phyloP scores from a whole-genome alignment of 2,329 filamentous ascomycete genomes.

The Colletotrichum lentis region DNA sequence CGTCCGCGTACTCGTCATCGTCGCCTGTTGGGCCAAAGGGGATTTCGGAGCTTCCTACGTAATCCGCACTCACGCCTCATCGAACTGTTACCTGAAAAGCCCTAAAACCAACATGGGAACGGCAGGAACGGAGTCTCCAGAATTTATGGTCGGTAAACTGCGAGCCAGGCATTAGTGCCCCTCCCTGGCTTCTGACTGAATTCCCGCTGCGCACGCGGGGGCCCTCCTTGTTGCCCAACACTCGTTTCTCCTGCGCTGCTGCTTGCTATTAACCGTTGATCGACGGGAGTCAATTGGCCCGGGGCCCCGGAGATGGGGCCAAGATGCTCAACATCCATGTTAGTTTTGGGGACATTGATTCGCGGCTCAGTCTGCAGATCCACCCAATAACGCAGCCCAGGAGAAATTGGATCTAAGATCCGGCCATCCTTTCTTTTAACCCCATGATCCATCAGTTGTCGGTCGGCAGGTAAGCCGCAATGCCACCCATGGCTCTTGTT shows the following conservation, averaged over 20 bases:
- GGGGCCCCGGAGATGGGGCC: constrained; percentile 16
- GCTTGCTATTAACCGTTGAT: constrained; percentile 33
- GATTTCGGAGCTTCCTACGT: not conserved
- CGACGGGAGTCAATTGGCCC: constrained; percentile 31
- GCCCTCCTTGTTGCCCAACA: constrained; percentile 7
- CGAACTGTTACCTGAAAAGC: not conserved
- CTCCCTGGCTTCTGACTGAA: too few species aligned
- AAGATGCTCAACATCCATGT: constrained; percentile 13
- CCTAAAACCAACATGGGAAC: not conserved
- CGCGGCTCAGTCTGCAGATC: not conserved
- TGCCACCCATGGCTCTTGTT: constrained; percentile 4
- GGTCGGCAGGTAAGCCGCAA: not conserved
- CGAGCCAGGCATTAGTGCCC: constrained; percentile 6
- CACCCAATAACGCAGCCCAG: not conserved
- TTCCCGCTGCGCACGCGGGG: constrained; percentile 17
- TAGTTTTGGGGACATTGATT: constrained; percentile 14
- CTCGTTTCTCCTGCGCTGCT: constrained; percentile 16
- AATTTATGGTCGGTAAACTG: constrained; percentile 15
- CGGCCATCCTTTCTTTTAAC: constrained; percentile 13
- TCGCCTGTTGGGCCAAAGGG: not conserved
- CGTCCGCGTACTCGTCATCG: too few species aligned
- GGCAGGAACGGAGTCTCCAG: not conserved
- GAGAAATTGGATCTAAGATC: constrained; percentile 27
- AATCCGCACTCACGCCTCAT: not conserved
- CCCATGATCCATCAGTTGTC: constrained; percentile 5